Percentiles rank a stretch among this genome's conserved stretches.
These are phyloP conservation scores for Pulicaria dysenterica DNA, from an alignment of 129 eudicot species.

Conservation along the genomic window DNA sequence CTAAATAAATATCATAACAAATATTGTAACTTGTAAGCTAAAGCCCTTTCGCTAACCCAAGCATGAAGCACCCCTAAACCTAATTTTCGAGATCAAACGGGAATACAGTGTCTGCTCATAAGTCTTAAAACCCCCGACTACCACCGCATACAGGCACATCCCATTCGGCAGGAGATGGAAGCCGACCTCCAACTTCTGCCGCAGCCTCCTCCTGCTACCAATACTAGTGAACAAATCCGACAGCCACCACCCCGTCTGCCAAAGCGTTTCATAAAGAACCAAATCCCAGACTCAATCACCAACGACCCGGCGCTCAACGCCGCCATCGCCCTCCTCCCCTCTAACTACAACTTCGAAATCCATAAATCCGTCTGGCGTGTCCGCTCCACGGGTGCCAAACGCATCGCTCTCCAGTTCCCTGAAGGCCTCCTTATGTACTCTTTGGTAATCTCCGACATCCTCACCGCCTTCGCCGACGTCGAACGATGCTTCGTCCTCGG, in stretches of 20 bases:
- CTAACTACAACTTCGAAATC: constrained; percentile 91
- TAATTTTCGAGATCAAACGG: too few species aligned
- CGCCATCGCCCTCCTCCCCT: constrained; percentile 79
- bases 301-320: constrained; percentile 70
- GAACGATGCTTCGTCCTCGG: constrained; percentile 65
- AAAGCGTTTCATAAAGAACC: constrained; percentile 86
- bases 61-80: too few species aligned
- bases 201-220: constrained; percentile 15
- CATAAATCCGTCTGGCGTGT: constrained; percentile 84
- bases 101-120: neutral
- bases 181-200: constrained; percentile 26
- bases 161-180: constrained; percentile 30
- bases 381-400: constrained; percentile 55
- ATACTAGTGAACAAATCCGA: neutral
- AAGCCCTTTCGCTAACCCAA: too few species aligned
- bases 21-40: too few species aligned
- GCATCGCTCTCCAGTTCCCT: constrained; percentile 91
- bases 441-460: constrained; percentile 73
- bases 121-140: constrained; percentile 9
- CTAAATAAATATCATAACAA: too few species aligned
- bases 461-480: constrained; percentile 69
- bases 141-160: neutral
- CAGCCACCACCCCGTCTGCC: constrained; percentile 48
- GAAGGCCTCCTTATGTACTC: constrained; percentile 96
- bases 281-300: constrained; percentile 80